Evolutionary conservation across 2,329 filamentous ascomycete genomes (phyloP), one percentile per base, ranked within the genome.

Genomic region (Hypoxylon sp.): DNA sequence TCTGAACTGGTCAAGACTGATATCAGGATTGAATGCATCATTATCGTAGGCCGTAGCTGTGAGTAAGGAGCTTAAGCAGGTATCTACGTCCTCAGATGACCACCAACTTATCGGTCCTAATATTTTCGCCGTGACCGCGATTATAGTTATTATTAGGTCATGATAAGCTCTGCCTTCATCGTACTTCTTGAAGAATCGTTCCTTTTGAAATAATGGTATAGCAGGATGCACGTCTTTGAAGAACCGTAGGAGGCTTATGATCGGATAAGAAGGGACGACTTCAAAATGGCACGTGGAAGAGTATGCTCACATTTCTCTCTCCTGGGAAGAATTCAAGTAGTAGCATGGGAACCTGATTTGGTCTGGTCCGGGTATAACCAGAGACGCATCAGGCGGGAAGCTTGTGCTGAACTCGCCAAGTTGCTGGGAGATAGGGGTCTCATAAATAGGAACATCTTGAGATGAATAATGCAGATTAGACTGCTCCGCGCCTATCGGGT

Each of bases 221-320:
- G 67, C 61, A 29, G 67, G 53, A 37, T 69, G 64, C 9, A 67
- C 37, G 30, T 66, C 61, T 23, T 63, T 58, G 34, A 71, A 70
- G 52, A 67, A 70, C 7, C 55, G 52, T 12, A 54, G 34, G 15
- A 68, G 48, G 8, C 60, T 63, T n/a, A n/a, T n/a, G 9, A 25
- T 25, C 9, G 6, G 9, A 25, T 5, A 25, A 9, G 5, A 5
- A 25, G 21, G 21, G 9, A 25, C 9, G 21, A 25, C 6, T 25
- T 9, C 5, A 25, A 9, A 25, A 25, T 6, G 21, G 6, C 9
- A 25, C 21, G 9, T 25, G 21, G 21, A 9, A 25, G 21, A 25
- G 9, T 25, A 25, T 35, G 52, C 61, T 31, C 20, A 65, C 62
- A 63, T 34, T 9, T 55, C 47, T 53, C 57, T 59, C 37, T 63